Base-by-base conservation (phyloP, 345 rosid genomes). In the Aegle marmelos region DNA sequence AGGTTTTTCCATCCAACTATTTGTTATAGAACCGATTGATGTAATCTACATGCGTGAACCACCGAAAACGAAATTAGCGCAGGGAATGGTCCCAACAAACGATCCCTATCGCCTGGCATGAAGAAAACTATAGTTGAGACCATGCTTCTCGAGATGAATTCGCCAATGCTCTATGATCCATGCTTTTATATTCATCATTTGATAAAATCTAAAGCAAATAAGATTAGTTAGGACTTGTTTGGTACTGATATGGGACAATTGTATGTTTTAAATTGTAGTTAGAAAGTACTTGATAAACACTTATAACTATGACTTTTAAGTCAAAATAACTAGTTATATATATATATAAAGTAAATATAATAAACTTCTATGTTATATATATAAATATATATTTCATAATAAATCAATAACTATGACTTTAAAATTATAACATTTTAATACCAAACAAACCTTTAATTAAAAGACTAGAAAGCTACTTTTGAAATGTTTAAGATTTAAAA, bases 1-100 rank as follows among this genome's bases (percentile, higher is more conserved):
- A 67, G 56, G 87, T 34, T 66, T 82, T 86, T 6, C 84, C 82
- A 73, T 83, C 90, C 78, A 86, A 66, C 57, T 86, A 86, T 80
- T 85, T 86, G 0, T 87, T 31, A 77, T 83, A 84, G 84, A 84
- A 90, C 76, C 81, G 82, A 45, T 8, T 75, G 39, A 90, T 10
- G 77, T 77, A 90, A 33, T 39, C 2, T 39, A 11, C 41, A 2
- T 0, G 45, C 9, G 45, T 39, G 45, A 39, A 39, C 45, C 9
- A 3, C 64, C 74, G 53, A 50, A 83, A 88, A 6, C 5, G 89
- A 80, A 25, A 80, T 31, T 5, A 81, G 80, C 78, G 83, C 93
- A 1, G 86, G 61, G 9, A 88, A 36, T 0, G 90, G 91, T 56
- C 91, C 89, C 16, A 61, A 82, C 37, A 74, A 0, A 74, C 72